phyloP scores from a whole-genome alignment of 805 yeast genomes.

The Komagataella mondaviorum region DNA sequence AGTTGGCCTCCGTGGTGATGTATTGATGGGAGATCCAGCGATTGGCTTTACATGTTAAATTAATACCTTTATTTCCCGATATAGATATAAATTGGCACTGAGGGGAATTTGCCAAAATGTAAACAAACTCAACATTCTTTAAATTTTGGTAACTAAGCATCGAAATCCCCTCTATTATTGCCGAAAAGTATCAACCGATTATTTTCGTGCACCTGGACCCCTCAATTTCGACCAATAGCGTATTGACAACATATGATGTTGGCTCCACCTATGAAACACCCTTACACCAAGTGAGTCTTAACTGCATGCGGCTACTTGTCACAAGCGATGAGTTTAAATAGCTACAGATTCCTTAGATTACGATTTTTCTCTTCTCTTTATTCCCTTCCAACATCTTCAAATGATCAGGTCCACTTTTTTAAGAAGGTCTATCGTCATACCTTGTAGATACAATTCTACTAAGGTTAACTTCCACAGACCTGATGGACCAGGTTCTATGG shows the following conservation, averaged over 20 bases:
- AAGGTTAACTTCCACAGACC: constrained; percentile 28
- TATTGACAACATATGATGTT: not conserved
- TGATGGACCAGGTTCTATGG: constrained; percentile 24
- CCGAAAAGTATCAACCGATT: not conserved
- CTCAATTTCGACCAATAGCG: not conserved
- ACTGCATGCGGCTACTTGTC: not conserved
- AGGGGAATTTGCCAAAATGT: not conserved
- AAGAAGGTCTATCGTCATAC: not conserved
- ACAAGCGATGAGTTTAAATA: not conserved
- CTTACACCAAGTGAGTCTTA: not conserved
- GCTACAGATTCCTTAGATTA: not conserved
- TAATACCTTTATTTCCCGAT: not conserved
- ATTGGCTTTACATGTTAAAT: too few relatives aligned
- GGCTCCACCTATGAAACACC: not conserved
- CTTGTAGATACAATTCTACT: constrained; percentile 48
- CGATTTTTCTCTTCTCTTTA: not conserved
- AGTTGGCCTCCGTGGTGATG: not conserved
- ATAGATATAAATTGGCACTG: not conserved
- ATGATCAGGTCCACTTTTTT: not conserved
- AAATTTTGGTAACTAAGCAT: not conserved
- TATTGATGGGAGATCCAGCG: not conserved
- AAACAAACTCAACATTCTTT: not conserved
- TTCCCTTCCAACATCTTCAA: not conserved
- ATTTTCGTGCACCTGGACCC: not conserved
- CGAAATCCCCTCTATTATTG: not conserved